Evolutionary conservation across 495 filamentous ascomycete genomes (phyloP).

Genomic region (Xylaria nigripes): DNA sequence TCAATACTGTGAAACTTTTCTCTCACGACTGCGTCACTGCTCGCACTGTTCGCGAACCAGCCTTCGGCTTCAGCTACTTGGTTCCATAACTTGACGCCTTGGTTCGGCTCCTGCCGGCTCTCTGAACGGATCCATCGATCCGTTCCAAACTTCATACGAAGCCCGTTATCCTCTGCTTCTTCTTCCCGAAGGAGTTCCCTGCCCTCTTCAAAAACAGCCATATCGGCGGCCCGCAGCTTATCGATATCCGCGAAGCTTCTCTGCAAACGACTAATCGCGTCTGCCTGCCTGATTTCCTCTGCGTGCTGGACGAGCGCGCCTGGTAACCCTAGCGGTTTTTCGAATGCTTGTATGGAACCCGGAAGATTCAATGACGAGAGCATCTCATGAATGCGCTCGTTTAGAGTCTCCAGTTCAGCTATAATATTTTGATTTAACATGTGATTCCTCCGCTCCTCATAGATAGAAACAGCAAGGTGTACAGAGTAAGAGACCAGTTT

Average conservation of each 20-base stretch:
- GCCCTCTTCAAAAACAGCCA: constrained; percentile 71
- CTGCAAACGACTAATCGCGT: constrained; percentile 66
- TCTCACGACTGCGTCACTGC: constrained; percentile 72
- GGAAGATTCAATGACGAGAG: constrained; percentile 81
- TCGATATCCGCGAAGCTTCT: constrained; percentile 76
- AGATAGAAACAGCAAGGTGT: constrained; percentile 89
- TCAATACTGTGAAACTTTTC: constrained; percentile 72
- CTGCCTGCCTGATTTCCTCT: constrained; percentile 90
- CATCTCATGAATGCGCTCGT: constrained; percentile 69
- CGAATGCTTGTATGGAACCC: constrained; percentile 85
- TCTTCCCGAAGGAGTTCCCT: constrained; percentile 67
- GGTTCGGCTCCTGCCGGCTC: constrained; percentile 50
- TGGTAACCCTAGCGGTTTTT: constrained; percentile 90
- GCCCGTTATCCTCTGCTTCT: constrained; percentile 68
- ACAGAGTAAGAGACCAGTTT: constrained; percentile 94
- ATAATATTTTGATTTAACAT: constrained; percentile 80
- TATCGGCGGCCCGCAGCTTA: constrained; percentile 71
- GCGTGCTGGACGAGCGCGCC: constrained; percentile 77
- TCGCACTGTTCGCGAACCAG: constrained; percentile 77
- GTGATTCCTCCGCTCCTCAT: constrained; percentile 83
- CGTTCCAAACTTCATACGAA: constrained; percentile 76
- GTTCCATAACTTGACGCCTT: constrained; percentile 65
- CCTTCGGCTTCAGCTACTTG: constrained; percentile 73
- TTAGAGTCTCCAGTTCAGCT: constrained; percentile 74
- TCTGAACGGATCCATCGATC: constrained; percentile 70